phyloP scores from a whole-genome alignment of 2,329 filamentous ascomycete genomes.

The Fusarium heterosporum region DNA sequence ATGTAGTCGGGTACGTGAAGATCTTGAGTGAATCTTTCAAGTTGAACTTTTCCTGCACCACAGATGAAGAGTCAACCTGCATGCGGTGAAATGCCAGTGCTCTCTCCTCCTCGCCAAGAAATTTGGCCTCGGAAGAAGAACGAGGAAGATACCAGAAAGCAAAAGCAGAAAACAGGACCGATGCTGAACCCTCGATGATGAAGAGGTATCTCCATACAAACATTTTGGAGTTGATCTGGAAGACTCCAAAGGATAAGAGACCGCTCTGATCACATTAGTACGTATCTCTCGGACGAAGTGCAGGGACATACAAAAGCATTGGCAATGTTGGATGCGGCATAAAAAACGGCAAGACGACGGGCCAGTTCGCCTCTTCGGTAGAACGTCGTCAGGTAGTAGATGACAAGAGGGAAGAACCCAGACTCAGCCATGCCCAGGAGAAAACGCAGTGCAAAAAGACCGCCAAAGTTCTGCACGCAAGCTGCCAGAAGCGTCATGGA shows the following conservation, averaged over 20 bases:
- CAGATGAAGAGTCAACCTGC: conserved; percentile 19
- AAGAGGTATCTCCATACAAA: conserved; percentile 20
- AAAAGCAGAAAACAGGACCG: conserved; percentile 9
- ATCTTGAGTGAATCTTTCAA: conserved; percentile 23
- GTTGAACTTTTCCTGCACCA: conserved; percentile 21
- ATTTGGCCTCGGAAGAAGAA: conserved; percentile 6
- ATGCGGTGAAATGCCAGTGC: conserved; percentile 12
- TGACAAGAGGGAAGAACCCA: conserved; percentile 14
- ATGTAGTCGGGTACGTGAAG: conserved; percentile 16
- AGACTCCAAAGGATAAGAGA: conserved; percentile 8
- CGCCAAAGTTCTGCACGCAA: conserved; percentile 11
- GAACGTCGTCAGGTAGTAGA: conserved; percentile 19
- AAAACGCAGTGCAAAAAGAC: conserved; percentile 12
- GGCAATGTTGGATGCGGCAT: conserved; percentile 14
- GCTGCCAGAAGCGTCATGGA: conserved; percentile 16
- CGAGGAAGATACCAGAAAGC: conserved; percentile 25
- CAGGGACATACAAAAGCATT: conserved; percentile 9
- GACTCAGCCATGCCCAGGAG: conserved; percentile 18
- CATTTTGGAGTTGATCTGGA: conserved; percentile 10
- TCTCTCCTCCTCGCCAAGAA: conserved; percentile 18
- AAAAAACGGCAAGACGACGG: conserved; percentile 13
- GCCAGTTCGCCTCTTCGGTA: conserved; percentile 17
- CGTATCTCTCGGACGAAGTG: rapidly evolving
- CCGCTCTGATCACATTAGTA: neutral
- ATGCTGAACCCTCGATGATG: conserved; percentile 17